These are phyloP conservation scores for Misopates orontium DNA, from an alignment of 257 asterid species.

Conservation along the genomic window DNA sequence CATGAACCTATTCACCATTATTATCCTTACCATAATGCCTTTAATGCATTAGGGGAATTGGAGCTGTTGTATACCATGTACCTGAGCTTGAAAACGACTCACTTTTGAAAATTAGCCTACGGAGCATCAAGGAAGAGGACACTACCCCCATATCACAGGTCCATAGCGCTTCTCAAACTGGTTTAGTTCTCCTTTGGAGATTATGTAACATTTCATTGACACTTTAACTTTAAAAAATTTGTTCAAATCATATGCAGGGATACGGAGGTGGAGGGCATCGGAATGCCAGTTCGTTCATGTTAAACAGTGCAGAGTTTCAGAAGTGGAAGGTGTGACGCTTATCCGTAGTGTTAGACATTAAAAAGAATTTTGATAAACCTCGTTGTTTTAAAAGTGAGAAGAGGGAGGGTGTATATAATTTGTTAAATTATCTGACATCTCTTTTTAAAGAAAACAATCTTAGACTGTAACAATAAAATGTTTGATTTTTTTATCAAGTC, in stretches of 20 bases:
- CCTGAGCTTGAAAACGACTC: constrained; percentile 70
- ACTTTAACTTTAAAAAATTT: constrained; percentile 15
- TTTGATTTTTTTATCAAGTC: background rate
- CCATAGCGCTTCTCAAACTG: constrained; percentile 2
- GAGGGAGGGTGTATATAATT: constrained; percentile 14
- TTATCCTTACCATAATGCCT: background rate
- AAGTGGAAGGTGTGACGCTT: constrained; percentile 45
- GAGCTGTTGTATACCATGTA: constrained; percentile 80
- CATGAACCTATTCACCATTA: background rate
- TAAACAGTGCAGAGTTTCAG: constrained; percentile 48
- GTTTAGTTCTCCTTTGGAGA: background rate
- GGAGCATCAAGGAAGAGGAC: constrained; percentile 69
- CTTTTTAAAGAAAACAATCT: constrained; percentile 23
- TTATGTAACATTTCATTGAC: constrained; percentile 6
- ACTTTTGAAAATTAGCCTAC: constrained; percentile 70
- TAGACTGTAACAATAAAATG: background rate
- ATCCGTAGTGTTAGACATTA: background rate
- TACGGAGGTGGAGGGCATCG: constrained; percentile 89
- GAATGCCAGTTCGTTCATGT: constrained; percentile 80
- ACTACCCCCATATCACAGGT: constrained; percentile 87
- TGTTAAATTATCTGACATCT: constrained; percentile 7
- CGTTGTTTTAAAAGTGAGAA: background rate
- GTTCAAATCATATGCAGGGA: constrained; percentile 41
- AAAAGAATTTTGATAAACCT: background rate
- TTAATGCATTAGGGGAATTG: constrained; percentile 60